Conservation (phyloP, 2,329 filamentous ascomycete genomes). For the Pseudodiploospora longispora region DNA sequence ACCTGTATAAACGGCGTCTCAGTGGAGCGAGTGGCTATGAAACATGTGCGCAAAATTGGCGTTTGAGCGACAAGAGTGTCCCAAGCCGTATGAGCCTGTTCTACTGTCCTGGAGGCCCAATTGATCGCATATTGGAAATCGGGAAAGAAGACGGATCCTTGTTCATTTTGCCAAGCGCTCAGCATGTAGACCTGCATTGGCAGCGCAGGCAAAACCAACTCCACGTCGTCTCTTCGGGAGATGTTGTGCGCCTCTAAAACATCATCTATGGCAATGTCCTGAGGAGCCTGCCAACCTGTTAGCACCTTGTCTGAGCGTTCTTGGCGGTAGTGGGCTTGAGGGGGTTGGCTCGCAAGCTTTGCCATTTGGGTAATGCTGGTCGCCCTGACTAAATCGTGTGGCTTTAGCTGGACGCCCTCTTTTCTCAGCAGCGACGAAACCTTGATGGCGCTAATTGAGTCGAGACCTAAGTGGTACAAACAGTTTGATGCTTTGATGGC, state of each 20-base stretch:
- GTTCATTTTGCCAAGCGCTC: conserved; percentile 61
- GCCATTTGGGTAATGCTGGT: conserved; percentile 60
- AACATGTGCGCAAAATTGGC: conserved; percentile 61
- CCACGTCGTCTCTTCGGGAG: conserved; percentile 32
- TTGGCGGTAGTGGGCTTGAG: background rate
- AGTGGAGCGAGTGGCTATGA: conserved; percentile 43
- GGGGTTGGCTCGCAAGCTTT: conserved; percentile 5
- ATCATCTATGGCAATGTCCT: conserved; percentile 26
- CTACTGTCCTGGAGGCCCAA: conserved; percentile 24
- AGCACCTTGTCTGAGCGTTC: background rate
- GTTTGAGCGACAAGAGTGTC: conserved; percentile 41
- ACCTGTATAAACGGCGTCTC: conserved; percentile 55
- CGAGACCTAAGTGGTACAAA: conserved; percentile 78
- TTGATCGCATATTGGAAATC: conserved; percentile 55
- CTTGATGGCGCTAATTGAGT: conserved; percentile 89
- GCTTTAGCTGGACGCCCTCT: conserved; percentile 51
- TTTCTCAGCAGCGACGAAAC: conserved; percentile 63
- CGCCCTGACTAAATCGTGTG: conserved; percentile 63
- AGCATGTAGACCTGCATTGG: conserved; percentile 79
- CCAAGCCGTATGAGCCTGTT: conserved; percentile 53
- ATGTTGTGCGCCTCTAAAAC: conserved; percentile 36
- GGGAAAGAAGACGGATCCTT: conserved; percentile 63
- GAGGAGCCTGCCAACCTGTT: conserved; percentile 21
- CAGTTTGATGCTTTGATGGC: conserved; percentile 54
- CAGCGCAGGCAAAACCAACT: conserved; percentile 57